These are phyloP conservation scores for Omphalotus guepiniiformis DNA, from an alignment of 768 basidiomycete species.

Conservation along the genomic window DNA sequence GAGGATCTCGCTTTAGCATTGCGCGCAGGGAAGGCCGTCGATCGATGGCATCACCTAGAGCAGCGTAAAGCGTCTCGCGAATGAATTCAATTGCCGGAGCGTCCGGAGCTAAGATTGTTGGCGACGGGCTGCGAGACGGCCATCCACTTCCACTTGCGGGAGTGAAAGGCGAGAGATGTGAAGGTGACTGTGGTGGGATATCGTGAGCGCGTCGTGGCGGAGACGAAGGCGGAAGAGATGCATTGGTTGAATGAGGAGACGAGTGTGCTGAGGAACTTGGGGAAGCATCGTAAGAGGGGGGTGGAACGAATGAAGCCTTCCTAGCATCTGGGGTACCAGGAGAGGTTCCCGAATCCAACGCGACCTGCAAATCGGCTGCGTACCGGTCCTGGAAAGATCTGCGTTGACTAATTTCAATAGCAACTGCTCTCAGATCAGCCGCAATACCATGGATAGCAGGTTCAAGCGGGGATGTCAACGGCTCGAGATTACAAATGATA, in stretches of 20 bases:
- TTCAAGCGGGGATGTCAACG: slow-evolving; percentile 38
- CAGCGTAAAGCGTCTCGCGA: slow-evolving; percentile 83
- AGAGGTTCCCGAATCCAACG: slow-evolving; percentile 58
- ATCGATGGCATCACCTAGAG: slow-evolving; percentile 67
- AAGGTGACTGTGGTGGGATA: slow-evolving; percentile 22
- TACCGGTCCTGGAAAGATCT: slow-evolving; percentile 82
- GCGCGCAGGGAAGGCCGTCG: slow-evolving; percentile 46
- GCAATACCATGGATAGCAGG: slow-evolving; percentile 55
- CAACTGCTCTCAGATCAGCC: slow-evolving; percentile 78
- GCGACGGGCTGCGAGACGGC: slow-evolving; percentile 27
- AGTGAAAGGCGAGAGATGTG: slow-evolving; percentile 23
- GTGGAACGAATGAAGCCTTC: slow-evolving; percentile 66
- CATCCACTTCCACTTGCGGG: slow-evolving; percentile 8
- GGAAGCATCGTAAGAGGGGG: slow-evolving; percentile 55
- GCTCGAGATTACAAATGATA: slow-evolving; percentile 63
- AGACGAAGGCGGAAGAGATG: slow-evolving; percentile 17
- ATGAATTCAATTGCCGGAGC: slow-evolving; percentile 73
- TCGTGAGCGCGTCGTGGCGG: slow-evolving; percentile 16
- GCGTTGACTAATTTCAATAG: slow-evolving; percentile 83
- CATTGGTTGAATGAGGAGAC: slow-evolving; percentile 17
- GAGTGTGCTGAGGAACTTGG: slow-evolving; percentile 18
- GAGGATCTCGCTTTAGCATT: slow-evolving; percentile 57
- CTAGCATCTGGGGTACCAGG: slow-evolving; percentile 27
- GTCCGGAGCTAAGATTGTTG: slow-evolving; percentile 39
- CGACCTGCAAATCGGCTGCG: slow-evolving; percentile 70